A percentile compares a stretch with the other conserved stretches of the same genome.
Conservation (phyloP, 148 eudicot species). For the Heliosperma pusillum region DNA sequence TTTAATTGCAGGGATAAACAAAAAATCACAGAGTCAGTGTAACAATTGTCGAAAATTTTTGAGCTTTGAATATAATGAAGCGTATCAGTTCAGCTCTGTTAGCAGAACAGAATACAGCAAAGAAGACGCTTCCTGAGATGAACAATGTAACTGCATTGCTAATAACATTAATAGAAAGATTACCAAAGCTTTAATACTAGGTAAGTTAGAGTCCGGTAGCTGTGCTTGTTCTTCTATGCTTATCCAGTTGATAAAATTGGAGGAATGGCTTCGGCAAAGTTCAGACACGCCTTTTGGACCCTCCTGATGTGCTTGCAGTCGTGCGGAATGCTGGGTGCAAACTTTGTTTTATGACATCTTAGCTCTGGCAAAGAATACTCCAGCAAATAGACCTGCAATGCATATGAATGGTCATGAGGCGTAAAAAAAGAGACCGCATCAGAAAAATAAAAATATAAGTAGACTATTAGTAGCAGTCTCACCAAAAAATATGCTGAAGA, state of each 20-base stretch:
- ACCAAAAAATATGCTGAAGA: slow-evolving; percentile 80
- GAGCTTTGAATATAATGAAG: slow-evolving; percentile 8
- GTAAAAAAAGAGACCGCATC: background rate
- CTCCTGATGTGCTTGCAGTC: background rate
- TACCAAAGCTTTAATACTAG: background rate
- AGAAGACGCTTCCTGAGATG: background rate
- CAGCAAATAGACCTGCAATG: slow-evolving; percentile 69
- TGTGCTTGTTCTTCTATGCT: background rate
- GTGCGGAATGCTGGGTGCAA: background rate
- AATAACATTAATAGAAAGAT: background rate
- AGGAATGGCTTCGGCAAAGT: slow-evolving; percentile 3
- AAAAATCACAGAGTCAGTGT: background rate
- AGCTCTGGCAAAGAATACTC: slow-evolving; percentile 76
- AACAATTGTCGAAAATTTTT: background rate
- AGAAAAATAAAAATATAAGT: background rate
- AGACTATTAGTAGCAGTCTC: slow-evolving; percentile 14
- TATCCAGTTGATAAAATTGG: background rate
- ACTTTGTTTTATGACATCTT: slow-evolving; percentile 51
- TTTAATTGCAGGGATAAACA: background rate
- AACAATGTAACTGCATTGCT: background rate
- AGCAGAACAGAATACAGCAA: background rate
- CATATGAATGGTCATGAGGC: slow-evolving; percentile 7
- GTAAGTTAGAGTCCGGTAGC: background rate
- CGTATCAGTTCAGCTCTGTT: background rate
- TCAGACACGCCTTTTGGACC: background rate